Conservation (phyloP, 768 basidiomycete genomes). For the Auriculariales sp. region DNA sequence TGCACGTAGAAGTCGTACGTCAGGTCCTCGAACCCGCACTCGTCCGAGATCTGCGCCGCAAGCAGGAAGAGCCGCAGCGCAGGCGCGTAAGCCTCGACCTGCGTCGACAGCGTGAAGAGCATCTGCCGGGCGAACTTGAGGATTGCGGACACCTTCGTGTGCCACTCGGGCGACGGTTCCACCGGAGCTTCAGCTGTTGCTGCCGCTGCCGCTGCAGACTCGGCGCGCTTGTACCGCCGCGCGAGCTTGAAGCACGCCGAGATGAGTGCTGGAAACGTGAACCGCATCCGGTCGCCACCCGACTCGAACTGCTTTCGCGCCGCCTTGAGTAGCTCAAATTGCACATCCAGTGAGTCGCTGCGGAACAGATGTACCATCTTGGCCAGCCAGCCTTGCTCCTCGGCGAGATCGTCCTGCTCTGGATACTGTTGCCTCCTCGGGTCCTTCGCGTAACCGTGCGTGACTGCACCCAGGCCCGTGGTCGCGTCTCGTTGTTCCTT, state of each 20-base stretch:
- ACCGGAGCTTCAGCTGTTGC: conserved; percentile 32
- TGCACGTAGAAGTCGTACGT: conserved; percentile 97
- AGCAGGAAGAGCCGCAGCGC: conserved; percentile 91
- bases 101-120: conserved; percentile 82
- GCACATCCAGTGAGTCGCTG: conserved; percentile 70
- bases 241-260: conserved; percentile 88
- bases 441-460: conserved; percentile 13
- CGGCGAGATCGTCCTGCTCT: conserved; percentile 85
- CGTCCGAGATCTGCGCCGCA: conserved; percentile 88
- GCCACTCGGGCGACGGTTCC: conserved; percentile 77
- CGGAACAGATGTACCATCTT: conserved; percentile 95
- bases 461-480: conserved; percentile 37
- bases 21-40: conserved; percentile 89
- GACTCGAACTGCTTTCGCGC: conserved; percentile 81
- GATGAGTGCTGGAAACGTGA: conserved; percentile 93
- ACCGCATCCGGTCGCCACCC: conserved; percentile 90
- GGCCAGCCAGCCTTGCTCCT: conserved; percentile 98
- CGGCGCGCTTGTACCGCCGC: conserved; percentile 69
- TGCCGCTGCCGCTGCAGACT: conserved; percentile 13
- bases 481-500: conserved; percentile 41
- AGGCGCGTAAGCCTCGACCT: conserved; percentile 84
- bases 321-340: conserved; percentile 86
- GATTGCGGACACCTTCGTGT: conserved; percentile 68
- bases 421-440: conserved; percentile 25
- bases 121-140: conserved; percentile 92